A percentile compares a stretch with the other conserved stretches of the same genome.
Evolutionary conservation across 257 asterid species (phyloP).

Genomic region (Solanum peruvianum): DNA sequence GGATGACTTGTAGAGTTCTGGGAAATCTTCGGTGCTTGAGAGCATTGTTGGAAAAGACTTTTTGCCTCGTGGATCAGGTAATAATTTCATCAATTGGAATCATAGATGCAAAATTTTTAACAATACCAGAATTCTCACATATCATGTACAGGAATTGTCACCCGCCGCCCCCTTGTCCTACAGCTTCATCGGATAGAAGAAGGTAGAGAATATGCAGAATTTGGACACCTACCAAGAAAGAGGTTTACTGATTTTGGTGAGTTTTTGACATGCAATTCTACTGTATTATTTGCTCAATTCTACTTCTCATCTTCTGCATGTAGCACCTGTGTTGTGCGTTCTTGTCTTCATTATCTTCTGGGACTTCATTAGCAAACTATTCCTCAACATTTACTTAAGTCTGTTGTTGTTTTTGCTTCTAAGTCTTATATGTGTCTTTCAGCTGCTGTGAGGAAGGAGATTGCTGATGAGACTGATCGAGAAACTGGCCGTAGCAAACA

Average conservation of each 20-base stretch:
- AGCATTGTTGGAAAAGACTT: constrained; percentile 75
- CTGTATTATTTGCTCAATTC: not conserved
- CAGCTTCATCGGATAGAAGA: constrained; percentile 75
- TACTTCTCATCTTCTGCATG: not conserved
- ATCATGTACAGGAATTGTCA: constrained; percentile 50
- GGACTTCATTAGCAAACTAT: not conserved
- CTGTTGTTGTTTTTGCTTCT: not conserved
- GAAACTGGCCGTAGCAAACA: constrained; percentile 62
- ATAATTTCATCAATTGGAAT: not conserved
- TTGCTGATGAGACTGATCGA: constrained; percentile 67
- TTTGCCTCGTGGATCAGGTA: constrained; percentile 81
- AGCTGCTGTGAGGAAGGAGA: constrained; percentile 69
- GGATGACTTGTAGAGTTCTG: constrained; percentile 51
- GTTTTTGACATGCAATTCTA: not conserved
- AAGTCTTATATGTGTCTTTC: constrained; percentile 2
- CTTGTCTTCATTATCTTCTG: not conserved
- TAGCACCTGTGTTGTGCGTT: not conserved
- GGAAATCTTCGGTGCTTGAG: constrained; percentile 78
- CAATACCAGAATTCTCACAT: not conserved
- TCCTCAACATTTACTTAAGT: not conserved
- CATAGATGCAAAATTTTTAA: not conserved
- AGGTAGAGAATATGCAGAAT: constrained; percentile 72
- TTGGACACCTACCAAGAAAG: constrained; percentile 74
- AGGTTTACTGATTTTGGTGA: constrained; percentile 64
- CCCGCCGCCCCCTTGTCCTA: constrained; percentile 73